Percentiles rank a stretch among this genome's conserved stretches.
phyloP scores from a whole-genome alignment of 345 rosid species.

The Linum lewisii region DNA sequence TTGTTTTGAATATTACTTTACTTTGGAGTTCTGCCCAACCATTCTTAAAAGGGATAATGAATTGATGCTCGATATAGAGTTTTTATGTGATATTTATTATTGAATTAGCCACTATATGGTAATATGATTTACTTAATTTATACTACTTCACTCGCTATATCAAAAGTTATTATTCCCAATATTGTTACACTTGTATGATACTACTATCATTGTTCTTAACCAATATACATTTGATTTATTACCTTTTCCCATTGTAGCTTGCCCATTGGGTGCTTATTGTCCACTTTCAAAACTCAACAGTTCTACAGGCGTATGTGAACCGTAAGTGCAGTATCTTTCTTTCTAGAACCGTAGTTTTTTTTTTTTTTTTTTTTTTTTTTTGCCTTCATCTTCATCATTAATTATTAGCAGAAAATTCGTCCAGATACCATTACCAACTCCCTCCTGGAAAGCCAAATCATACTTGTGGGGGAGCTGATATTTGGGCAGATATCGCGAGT shows the following conservation, averaged over 20 bases:
- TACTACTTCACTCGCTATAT: neutral
- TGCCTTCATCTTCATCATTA: conserved; percentile 25
- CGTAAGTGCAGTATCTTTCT: conserved; percentile 51
- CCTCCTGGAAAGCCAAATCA: conserved; percentile 72
- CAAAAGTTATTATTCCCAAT: neutral
- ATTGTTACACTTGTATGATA: neutral
- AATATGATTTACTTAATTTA: neutral
- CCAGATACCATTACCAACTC: conserved; percentile 79
- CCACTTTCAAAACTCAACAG: conserved; percentile 60
- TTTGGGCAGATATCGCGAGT: conserved; percentile 78
- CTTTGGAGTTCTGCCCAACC: too few species aligned
- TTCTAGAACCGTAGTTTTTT: neutral
- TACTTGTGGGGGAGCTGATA: conserved; percentile 91
- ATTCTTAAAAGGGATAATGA: too few species aligned
- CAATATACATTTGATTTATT: conserved; percentile 5
- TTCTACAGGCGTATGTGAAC: conserved; percentile 83
- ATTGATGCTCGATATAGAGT: too few species aligned
- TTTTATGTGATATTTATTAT: too few species aligned
- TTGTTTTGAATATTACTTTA: too few species aligned
- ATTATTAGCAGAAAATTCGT: conserved; percentile 39
- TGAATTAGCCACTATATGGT: too few species aligned
- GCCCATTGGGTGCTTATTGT: conserved; percentile 90
- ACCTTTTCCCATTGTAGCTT: conserved; percentile 44
- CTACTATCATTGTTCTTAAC: neutral
- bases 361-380: conserved; percentile 5